Evolutionary conservation across 2,329 filamentous ascomycete species (phyloP).

Genomic region (Phaeosphaeria sp.): DNA sequence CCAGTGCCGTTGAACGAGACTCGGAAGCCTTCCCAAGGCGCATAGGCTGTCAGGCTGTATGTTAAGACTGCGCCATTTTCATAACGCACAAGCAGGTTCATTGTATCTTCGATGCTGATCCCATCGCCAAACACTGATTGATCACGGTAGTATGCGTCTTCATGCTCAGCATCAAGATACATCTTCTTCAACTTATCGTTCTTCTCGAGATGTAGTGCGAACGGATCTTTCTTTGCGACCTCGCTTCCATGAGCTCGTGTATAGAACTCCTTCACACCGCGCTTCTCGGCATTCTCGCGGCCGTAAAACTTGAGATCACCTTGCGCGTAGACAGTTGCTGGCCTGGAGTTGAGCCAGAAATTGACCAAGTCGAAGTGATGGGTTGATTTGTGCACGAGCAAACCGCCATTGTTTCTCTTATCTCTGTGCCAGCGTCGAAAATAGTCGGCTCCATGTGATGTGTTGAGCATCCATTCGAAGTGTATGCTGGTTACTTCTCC

Average conservation of each 20-base stretch:
- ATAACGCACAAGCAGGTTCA: slow-evolving; percentile 66
- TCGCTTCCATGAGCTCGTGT: slow-evolving; percentile 59
- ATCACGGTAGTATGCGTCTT: slow-evolving; percentile 67
- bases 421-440: slow-evolving; percentile 70
- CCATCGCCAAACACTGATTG: slow-evolving; percentile 69
- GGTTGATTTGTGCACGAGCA: slow-evolving; percentile 68
- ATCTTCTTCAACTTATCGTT: slow-evolving; percentile 63
- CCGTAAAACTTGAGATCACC: slow-evolving; percentile 68
- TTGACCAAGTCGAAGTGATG: slow-evolving; percentile 70
- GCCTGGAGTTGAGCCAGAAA: slow-evolving; percentile 65
- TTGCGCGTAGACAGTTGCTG: slow-evolving; percentile 63
- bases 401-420: slow-evolving; percentile 64
- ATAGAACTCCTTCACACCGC: slow-evolving; percentile 61
- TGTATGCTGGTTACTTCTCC: slow-evolving; percentile 64
- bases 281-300: slow-evolving; percentile 64
- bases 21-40: slow-evolving; percentile 67
- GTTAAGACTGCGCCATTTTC: slow-evolving; percentile 63
- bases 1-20: slow-evolving; percentile 65
- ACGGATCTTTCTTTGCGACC: slow-evolving; percentile 61
- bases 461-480: slow-evolving; percentile 70
- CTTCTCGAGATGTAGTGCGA: slow-evolving; percentile 63
- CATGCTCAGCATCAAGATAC: slow-evolving; percentile 68
- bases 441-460: slow-evolving; percentile 67
- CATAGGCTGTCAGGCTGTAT: slow-evolving; percentile 66
- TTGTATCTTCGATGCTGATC: slow-evolving; percentile 70